Evolutionary conservation across 176 grass and related monocot species (phyloP), one percentile per base, ranked within the genome.

Genomic region (Rhipidocladum racemiflorum): DNA sequence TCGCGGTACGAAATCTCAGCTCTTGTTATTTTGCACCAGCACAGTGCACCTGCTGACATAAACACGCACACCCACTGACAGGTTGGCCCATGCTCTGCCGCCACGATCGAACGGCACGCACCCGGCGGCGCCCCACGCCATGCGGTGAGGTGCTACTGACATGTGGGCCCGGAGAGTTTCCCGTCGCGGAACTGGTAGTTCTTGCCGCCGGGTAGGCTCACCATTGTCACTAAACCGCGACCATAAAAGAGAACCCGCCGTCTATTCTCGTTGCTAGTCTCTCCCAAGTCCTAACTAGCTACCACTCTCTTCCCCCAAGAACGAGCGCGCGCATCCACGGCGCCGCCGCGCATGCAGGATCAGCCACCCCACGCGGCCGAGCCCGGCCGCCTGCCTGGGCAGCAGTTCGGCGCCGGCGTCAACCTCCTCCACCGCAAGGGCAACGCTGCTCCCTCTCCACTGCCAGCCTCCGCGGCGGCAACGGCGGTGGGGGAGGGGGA

Each of bases 381-480:
- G 68, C 43, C 62, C 0, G 82, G 76, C 53, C 77, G 71, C 1
- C 70, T 76, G 69, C 76, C 50, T 68, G 63, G 16, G 14, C 75
- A 65, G 75, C 81, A 79, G 63, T 89, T 81, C 76, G n/a, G n/a
- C n/a, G 61, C 44, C 0, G 70, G 76, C 70, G 82, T 89, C 10
- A 82, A 89, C 77, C 87, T 89, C 0, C 87, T 82, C 44, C 82
- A 77, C 14, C 87, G 82, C 15, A 89, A 89, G 82, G 87, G 87
- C 4, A 85, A 89, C 70, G 29, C 51, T 1, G 23, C 51, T 4
- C 35, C 79, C 50, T 5, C 76, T 2, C 7, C 6, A 15, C 75
- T 55, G 4, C 38, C 56, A 0, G 17, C 63, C 4, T 8, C 71
- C 2, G 20, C 63, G 6, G 29, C 53, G 0, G 13, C 64, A 3